Conservation (phyloP, 2,329 filamentous ascomycete genomes). For the Pseudogymnoascus sp. region DNA sequence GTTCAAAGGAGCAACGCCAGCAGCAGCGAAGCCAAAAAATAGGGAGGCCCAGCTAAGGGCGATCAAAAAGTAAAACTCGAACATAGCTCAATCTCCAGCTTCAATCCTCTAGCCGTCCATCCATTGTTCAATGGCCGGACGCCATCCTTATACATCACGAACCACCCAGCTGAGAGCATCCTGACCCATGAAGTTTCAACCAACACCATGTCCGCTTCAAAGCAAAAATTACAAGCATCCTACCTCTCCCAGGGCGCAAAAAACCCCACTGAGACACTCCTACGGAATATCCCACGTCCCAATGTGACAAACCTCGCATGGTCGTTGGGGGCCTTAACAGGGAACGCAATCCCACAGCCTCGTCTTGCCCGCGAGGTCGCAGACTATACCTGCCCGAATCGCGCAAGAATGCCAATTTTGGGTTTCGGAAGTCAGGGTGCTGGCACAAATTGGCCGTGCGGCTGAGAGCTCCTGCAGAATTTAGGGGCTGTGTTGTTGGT, state of each 20-base stretch:
- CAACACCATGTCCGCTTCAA: background rate
- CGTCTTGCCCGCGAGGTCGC: background rate
- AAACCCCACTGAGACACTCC: background rate
- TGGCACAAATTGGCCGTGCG: background rate
- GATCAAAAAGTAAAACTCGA: background rate
- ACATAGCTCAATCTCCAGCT: conserved; percentile 1
- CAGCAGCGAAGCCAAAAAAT: conserved; percentile 1
- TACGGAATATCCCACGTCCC: background rate
- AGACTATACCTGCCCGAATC: background rate
- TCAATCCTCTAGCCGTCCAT: background rate
- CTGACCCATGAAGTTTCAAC: conserved; percentile 1
- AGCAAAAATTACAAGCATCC: background rate
- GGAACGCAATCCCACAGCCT: background rate
- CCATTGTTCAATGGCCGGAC: background rate
- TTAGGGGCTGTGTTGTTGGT: background rate
- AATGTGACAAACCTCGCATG: background rate
- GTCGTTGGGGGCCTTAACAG: background rate
- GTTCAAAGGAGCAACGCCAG: conserved; percentile 5
- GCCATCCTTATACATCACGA: background rate
- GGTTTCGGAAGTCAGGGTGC: background rate
- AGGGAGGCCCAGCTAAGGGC: conserved; percentile 1
- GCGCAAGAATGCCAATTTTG: background rate
- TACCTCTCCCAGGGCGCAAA: too few relatives aligned
- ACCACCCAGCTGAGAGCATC: background rate
- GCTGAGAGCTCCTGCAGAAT: background rate